These are phyloP conservation scores for Botrytis fabae DNA, from an alignment of 2,329 filamentous ascomycete genomes.

Conservation along the genomic window DNA sequence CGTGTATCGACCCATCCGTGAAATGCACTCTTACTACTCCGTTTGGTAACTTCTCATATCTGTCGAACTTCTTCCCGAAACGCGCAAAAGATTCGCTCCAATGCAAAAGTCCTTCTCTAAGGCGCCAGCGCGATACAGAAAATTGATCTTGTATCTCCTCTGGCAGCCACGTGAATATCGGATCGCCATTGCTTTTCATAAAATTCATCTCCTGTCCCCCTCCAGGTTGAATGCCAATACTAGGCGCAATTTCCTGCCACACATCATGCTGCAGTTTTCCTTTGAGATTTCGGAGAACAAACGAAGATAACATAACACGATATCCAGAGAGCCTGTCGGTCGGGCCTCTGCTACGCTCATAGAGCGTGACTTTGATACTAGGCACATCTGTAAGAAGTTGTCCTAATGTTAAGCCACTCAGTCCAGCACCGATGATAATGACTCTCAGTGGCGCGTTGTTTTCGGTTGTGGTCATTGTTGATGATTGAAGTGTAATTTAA, in stretches of 20 bases:
- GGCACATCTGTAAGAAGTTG: constrained; percentile 32
- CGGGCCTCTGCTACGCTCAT: constrained; percentile 29
- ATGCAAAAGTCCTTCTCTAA: constrained; percentile 34
- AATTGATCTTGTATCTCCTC: constrained; percentile 33
- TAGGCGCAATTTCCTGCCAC: constrained; percentile 29
- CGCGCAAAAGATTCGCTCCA: constrained; percentile 29
- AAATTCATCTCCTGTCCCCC: constrained; percentile 35
- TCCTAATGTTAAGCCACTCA: constrained; percentile 34
- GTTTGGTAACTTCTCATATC: constrained; percentile 35
- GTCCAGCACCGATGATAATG: constrained; percentile 35
- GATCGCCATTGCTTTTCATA: constrained; percentile 32
- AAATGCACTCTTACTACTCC: constrained; percentile 45
- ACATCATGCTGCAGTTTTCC: constrained; percentile 30
- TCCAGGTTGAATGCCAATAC: constrained; percentile 32
- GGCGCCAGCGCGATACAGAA: constrained; percentile 34
- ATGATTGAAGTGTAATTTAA: background rate
- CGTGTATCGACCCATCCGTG: constrained; percentile 45
- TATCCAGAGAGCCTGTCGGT: constrained; percentile 34
- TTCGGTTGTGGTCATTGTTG: background rate
- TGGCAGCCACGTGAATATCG: constrained; percentile 34
- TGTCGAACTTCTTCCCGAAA: constrained; percentile 41
- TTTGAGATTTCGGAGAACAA: constrained; percentile 33
- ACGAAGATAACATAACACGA: constrained; percentile 36
- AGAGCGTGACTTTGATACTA: constrained; percentile 33
- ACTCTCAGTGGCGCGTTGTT: constrained; percentile 27